Conservation (phyloP, 805 yeast species). For the Zygosaccharomyces gambellarensis region DNA sequence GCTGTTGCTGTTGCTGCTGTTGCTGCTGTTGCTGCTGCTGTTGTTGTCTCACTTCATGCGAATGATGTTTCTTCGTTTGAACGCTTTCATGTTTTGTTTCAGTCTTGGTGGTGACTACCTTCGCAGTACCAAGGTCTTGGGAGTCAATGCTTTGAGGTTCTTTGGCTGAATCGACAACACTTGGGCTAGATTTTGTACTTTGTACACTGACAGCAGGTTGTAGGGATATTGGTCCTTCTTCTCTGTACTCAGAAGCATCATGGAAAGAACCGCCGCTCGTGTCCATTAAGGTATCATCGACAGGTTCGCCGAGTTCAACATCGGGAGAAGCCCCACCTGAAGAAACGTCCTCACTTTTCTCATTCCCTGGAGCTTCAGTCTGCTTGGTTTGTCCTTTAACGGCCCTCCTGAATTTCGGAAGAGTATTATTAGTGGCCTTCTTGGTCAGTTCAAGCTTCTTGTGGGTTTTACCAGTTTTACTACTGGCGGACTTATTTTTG, state of each 20-base stretch:
- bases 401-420: conserved; percentile 12
- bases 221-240: conserved; percentile 9
- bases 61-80: conserved; percentile 3
- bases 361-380: conserved; percentile 4
- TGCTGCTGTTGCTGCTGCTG: neutral
- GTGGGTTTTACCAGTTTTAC: neutral
- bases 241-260: neutral
- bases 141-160: conserved; percentile 25
- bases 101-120: conserved; percentile 2
- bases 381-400: conserved; percentile 9
- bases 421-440: conserved; percentile 10
- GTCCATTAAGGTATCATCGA: conserved; percentile 8
- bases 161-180: conserved; percentile 18
- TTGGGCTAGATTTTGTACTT: conserved; percentile 7
- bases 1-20: neutral
- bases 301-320: conserved; percentile 2
- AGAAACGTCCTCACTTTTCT: neutral
- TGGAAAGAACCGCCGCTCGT: neutral
- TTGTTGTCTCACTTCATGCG: neutral
- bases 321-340: neutral
- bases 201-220: conserved; percentile 21
- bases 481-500: conserved; percentile 5
- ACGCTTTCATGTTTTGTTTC: conserved; percentile 13
- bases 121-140: conserved; percentile 16
- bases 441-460: conserved; percentile 8